Evolutionary conservation across 1,284 basidiomycete genomes (phyloP).

Genomic region (Bjerkandera adusta): DNA sequence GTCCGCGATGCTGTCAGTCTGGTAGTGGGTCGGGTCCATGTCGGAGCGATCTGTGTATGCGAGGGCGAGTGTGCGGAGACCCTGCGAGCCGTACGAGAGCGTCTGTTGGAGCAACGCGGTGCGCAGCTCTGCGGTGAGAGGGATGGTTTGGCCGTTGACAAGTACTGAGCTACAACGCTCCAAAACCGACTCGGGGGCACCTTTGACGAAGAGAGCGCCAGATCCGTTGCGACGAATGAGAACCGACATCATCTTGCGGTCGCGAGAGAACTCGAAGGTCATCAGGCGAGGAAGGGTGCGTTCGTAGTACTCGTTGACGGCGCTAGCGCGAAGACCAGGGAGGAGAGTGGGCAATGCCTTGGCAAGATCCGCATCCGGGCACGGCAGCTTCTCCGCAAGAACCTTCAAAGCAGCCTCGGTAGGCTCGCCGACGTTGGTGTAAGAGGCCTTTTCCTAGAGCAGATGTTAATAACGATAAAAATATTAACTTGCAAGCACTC

Average conservation of each 20-base stretch:
- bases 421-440: slow-evolving; percentile 91
- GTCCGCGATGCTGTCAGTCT: slow-evolving; percentile 73
- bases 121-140: slow-evolving; percentile 64
- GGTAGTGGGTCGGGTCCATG: slow-evolving; percentile 77
- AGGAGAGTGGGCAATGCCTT: slow-evolving; percentile 60
- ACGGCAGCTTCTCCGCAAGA: slow-evolving; percentile 87
- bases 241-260: slow-evolving; percentile 99
- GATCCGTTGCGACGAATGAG: slow-evolving; percentile 53
- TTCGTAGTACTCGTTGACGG: slow-evolving; percentile 84
- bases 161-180: slow-evolving; percentile 82
- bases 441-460: slow-evolving; percentile 72
- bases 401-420: slow-evolving; percentile 95
- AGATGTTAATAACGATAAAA: background rate
- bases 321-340: slow-evolving; percentile 68
- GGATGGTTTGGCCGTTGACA: slow-evolving; percentile 57
- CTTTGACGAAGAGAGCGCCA: slow-evolving; percentile 86
- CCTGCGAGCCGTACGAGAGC: slow-evolving; percentile 73
- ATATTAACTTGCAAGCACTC: too few species aligned
- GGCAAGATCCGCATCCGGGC: slow-evolving; percentile 48
- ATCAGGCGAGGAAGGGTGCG: slow-evolving; percentile 74
- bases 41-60: slow-evolving; percentile 85
- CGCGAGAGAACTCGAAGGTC: slow-evolving; percentile 97
- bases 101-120: slow-evolving; percentile 66
- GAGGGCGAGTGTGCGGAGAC: slow-evolving; percentile 89
- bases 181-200: slow-evolving; percentile 93